A percentile compares a stretch with the other conserved stretches of the same genome.
Evolutionary conservation across 371 early-diverging fungal species (phyloP).

Genomic region (Mortierella sp.): DNA sequence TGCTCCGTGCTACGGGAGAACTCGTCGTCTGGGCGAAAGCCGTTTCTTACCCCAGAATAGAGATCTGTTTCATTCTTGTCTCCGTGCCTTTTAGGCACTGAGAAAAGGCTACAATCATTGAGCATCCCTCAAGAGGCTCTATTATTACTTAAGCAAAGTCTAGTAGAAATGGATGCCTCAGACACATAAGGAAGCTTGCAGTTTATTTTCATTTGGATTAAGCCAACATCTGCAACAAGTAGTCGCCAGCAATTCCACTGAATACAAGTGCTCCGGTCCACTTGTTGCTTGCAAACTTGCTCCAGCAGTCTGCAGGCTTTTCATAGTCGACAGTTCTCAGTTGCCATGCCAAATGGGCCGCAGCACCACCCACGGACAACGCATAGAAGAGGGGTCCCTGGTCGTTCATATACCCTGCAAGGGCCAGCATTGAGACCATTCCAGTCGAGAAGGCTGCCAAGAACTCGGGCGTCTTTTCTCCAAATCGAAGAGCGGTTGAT

Average conservation of each 20-base stretch:
- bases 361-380: slow-evolving; percentile 79
- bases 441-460: slow-evolving; percentile 78
- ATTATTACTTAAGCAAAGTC: neutral
- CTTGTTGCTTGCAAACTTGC: slow-evolving; percentile 78
- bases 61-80: too few relatives aligned
- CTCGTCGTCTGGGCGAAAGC: too few relatives aligned
- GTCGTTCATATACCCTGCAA: slow-evolving; percentile 85
- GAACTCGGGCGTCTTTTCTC: slow-evolving; percentile 75
- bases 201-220: neutral
- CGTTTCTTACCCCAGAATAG: too few relatives aligned
- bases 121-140: neutral
- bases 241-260: slow-evolving; percentile 75
- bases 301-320: slow-evolving; percentile 74
- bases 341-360: slow-evolving; percentile 85
- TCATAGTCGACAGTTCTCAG: slow-evolving; percentile 77
- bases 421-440: slow-evolving; percentile 72
- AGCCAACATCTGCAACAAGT: slow-evolving; percentile 22
- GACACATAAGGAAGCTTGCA: too few relatives aligned
- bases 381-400: slow-evolving; percentile 79
- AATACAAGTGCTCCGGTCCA: slow-evolving; percentile 83
- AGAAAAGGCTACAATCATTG: too few relatives aligned
- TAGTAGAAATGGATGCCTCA: neutral
- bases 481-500: slow-evolving; percentile 92
- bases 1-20: too few relatives aligned
- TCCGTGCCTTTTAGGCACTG: too few relatives aligned